Base-by-base conservation (phyloP, 352 stramenopile genomes). In the Phytophthora meadii region DNA sequence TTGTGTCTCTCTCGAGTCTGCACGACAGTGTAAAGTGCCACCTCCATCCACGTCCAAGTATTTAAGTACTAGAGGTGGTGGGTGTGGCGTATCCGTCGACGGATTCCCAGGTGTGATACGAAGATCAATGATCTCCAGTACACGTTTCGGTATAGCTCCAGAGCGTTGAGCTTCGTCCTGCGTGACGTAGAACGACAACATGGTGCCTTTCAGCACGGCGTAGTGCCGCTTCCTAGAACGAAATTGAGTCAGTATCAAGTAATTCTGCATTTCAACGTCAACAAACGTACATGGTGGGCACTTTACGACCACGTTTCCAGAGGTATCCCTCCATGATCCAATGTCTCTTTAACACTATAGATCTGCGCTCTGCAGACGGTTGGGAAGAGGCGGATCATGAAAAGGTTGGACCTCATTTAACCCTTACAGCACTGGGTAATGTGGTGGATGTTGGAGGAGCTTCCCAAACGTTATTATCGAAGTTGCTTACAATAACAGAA, bases 141-240 rank as follows among this genome's bases (percentile, higher is more conserved):
- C 84, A 15, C 82, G 80, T 19, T 82, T 77, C 0, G 86, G 86
- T 3, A 72, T 72, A 1, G 72, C 61, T 3, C 70, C 65, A 4
- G 71, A 63, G 0, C 78, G 74, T 47, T 76, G 53, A 32, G 68
- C 76, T 30, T 93, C 86, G 42, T 91, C 72, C 27, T 82, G 62
- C 17, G 54, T 79, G 4, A 66, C 61, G 65, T 92, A 92, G 40
- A 81, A 84, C 7, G 79, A 66, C 25, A 94, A 73, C 86, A 94
- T 92, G 1, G 82, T 91, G 53, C 84, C 84, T 55, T 94, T 89
- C 3, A 92, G 77, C 32, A 92, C 86, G 49, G 79, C 89, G 53
- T 84, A 94, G 56, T 83, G 71, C 8, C 82, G 81, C 47, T 89
- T 82, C 82, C 85, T 93, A 53, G 15, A 42, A 42, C 15, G 42